A percentile compares a stretch with the other conserved stretches of the same genome.
phyloP scores from a whole-genome alignment of 2,329 filamentous ascomycete genomes.

The Cytospora leucostoma region DNA sequence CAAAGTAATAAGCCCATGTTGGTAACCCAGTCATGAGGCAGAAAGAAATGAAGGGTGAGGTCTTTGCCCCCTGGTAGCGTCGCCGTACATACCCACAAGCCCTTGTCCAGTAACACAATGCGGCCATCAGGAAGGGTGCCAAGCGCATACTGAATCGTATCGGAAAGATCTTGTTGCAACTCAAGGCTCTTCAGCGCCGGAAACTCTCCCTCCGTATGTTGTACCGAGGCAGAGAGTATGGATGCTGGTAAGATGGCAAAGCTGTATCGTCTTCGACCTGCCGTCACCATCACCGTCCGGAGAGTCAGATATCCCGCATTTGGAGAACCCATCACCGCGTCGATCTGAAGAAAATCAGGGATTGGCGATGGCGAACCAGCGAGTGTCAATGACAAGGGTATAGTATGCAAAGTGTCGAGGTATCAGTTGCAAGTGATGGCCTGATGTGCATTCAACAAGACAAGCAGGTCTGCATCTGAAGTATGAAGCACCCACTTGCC shows the following conservation, averaged over 20 bases:
- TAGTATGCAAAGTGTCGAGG: background rate
- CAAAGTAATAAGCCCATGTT: background rate
- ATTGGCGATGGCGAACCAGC: background rate
- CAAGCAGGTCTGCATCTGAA: background rate
- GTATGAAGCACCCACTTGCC: background rate
- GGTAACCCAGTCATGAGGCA: background rate
- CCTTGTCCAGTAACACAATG: background rate
- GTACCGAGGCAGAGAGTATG: background rate
- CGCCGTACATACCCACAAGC: background rate
- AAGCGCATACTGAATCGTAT: background rate
- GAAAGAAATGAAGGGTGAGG: background rate
- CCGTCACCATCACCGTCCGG: background rate
- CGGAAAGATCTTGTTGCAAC: background rate
- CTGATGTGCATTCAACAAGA: background rate
- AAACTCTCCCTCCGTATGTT: background rate
- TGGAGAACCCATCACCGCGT: background rate
- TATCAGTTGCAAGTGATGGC: background rate
- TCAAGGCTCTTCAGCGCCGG: background rate
- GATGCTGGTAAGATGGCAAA: background rate
- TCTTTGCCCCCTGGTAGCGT: background rate
- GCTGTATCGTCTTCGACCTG: background rate
- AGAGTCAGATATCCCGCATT: background rate
- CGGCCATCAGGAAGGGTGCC: background rate
- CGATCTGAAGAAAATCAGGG: background rate
- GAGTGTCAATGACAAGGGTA: background rate